phyloP scores from a whole-genome alignment of 345 rosid genomes.

The Triadica sebifera region DNA sequence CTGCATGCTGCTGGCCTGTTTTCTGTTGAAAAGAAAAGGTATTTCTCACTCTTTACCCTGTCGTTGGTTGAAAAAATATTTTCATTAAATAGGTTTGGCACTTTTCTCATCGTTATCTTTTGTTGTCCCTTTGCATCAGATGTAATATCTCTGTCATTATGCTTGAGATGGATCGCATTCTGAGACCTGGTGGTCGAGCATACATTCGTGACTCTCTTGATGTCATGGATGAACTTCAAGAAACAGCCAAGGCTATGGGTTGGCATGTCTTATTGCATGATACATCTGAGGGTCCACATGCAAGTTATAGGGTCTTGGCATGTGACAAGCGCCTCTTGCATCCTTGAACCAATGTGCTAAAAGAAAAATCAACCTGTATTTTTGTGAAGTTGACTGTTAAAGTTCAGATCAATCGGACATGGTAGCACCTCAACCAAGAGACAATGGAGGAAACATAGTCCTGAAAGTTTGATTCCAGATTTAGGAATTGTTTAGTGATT shows the following conservation, averaged over 20 bases:
- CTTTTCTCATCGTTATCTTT: neutral
- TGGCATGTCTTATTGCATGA: constrained; percentile 64
- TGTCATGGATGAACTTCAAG: constrained; percentile 79
- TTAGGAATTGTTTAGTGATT: neutral
- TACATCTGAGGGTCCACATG: constrained; percentile 95
- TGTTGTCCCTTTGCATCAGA: constrained; percentile 37
- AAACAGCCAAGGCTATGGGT: constrained; percentile 73
- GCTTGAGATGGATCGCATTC: constrained; percentile 97
- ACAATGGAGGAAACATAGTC: neutral
- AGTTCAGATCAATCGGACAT: neutral
- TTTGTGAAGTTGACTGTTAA: constrained; percentile 10
- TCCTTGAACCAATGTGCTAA: constrained; percentile 24
- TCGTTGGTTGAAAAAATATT: neutral
- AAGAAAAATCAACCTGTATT: neutral
- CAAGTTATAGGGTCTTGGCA: constrained; percentile 77
- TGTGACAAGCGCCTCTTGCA: constrained; percentile 64
- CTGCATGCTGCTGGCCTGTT: constrained; percentile 90
- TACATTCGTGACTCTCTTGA: constrained; percentile 75
- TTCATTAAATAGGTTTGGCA: neutral
- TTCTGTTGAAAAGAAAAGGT: constrained; percentile 88
- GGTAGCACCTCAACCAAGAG: neutral
- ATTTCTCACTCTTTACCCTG: constrained; percentile 4
- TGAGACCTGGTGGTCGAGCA: constrained; percentile 91
- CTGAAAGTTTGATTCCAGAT: neutral
- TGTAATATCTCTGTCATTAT: constrained; percentile 84